phyloP scores from a whole-genome alignment of 2,329 filamentous ascomycete genomes.

The Didymella glomerata region DNA sequence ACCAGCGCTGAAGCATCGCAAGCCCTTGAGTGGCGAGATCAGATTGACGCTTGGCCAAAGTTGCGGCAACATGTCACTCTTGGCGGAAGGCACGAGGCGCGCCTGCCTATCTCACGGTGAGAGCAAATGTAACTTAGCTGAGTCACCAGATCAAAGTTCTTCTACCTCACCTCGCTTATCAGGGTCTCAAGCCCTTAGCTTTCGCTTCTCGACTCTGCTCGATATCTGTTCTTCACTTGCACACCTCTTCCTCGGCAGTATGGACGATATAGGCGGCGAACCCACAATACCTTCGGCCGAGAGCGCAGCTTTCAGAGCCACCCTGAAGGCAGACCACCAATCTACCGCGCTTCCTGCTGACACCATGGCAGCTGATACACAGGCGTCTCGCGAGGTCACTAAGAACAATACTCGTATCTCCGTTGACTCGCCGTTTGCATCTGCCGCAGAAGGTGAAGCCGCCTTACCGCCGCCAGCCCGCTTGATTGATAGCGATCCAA shows the following conservation, averaged over 20 bases:
- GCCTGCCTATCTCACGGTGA: constrained; percentile 5
- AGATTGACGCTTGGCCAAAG: no score
- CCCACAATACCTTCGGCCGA: neutral
- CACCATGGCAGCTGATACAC: neutral
- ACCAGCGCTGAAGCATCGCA: neutral
- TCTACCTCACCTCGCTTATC: neutral
- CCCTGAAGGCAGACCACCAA: neutral
- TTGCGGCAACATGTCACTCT: neutral
- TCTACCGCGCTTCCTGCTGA: neutral
- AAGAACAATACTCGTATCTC: no score
- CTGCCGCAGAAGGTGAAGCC: neutral
- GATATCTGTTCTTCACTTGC: neutral
- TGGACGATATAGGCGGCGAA: neutral
- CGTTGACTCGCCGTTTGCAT: neutral
- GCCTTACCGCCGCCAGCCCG: neutral
- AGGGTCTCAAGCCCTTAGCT: neutral
- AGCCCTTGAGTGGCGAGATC: no score
- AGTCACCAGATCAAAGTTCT: neutral
- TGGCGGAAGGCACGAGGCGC: neutral
- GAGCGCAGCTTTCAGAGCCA: no score
- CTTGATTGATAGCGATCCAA: constrained; percentile 20
- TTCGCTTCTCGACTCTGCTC: neutral
- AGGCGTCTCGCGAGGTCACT: neutral
- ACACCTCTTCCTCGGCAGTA: neutral
- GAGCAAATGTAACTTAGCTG: constrained; percentile 1